Conservation (phyloP, 192 early-diverging fungal species). For the Funneliformis geosporum region DNA sequence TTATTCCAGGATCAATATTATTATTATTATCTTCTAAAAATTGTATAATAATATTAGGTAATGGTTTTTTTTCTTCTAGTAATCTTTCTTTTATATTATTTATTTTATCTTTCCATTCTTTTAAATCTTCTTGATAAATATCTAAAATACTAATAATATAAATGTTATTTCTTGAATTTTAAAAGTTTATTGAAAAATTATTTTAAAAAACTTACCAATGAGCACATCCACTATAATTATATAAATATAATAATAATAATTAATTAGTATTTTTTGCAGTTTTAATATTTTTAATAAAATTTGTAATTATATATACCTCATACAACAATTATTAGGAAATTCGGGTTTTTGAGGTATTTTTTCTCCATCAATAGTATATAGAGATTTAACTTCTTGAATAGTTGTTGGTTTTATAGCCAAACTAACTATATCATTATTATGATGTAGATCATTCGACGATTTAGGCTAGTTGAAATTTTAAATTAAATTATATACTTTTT, state of each 20-base stretch:
- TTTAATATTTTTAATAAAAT: no score
- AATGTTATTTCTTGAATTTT: neutral
- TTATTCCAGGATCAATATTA: constrained; percentile 55
- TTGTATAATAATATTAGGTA: constrained; percentile 6
- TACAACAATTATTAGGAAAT: constrained; percentile 30
- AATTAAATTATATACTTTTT: neutral
- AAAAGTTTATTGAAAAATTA: neutral
- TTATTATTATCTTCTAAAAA: constrained; percentile 15
- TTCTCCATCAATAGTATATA: constrained; percentile 20
- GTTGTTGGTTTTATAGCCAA: neutral
- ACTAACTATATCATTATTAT: neutral
- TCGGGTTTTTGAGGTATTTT: constrained; percentile 15
- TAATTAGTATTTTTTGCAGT: no score
- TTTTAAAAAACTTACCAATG: constrained; percentile 12
- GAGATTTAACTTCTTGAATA: neutral
- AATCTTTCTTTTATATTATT: neutral
- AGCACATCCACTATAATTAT: neutral
- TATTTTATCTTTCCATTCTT: constrained; percentile 16
- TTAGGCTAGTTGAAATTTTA: neutral
- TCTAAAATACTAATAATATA: constrained; percentile 11
- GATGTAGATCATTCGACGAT: neutral
- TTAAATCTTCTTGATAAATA: constrained; percentile 23
- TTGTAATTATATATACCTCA: constrained; percentile 3
- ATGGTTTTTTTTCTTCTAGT: constrained; percentile 12
- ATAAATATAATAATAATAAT: neutral